phyloP scores from a whole-genome alignment of 2,329 filamentous ascomycete genomes.

The Exophiala phaeomuriformis region DNA sequence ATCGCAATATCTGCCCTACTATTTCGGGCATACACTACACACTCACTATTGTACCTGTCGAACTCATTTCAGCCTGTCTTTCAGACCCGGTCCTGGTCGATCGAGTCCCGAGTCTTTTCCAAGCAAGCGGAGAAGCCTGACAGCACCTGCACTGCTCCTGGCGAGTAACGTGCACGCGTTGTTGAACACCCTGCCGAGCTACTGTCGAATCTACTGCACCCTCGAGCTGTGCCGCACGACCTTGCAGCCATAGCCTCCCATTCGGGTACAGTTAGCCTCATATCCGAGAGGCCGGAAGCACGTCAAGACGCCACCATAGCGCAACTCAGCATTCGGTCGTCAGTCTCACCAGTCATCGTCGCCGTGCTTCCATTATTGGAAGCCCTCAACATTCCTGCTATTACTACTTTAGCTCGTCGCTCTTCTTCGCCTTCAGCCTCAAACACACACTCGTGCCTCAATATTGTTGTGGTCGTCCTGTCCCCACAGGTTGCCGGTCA shows the following conservation, averaged over 20 bases:
- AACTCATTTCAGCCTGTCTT: conserved; percentile 1
- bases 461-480: background rate
- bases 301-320: background rate
- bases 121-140: conserved; percentile 5
- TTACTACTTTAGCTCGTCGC: background rate
- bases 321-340: background rate
- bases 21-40: conserved; percentile 6
- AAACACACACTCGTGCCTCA: background rate
- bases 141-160: conserved; percentile 9
- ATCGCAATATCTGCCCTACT: conserved; percentile 2
- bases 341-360: too few species aligned
- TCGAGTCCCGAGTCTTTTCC: background rate
- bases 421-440: conserved; percentile 11
- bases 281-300: background rate
- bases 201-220: background rate
- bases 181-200: background rate
- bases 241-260: background rate
- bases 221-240: background rate
- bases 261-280: background rate
- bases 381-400: background rate
- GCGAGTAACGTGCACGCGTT: conserved; percentile 7
- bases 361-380: too few species aligned
- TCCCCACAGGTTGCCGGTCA: conserved; percentile 24
- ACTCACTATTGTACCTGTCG: conserved; percentile 9
- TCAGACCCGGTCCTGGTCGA: background rate